Conservation (phyloP, 2,329 filamentous ascomycete genomes). For the Fusarium armeniacum region DNA sequence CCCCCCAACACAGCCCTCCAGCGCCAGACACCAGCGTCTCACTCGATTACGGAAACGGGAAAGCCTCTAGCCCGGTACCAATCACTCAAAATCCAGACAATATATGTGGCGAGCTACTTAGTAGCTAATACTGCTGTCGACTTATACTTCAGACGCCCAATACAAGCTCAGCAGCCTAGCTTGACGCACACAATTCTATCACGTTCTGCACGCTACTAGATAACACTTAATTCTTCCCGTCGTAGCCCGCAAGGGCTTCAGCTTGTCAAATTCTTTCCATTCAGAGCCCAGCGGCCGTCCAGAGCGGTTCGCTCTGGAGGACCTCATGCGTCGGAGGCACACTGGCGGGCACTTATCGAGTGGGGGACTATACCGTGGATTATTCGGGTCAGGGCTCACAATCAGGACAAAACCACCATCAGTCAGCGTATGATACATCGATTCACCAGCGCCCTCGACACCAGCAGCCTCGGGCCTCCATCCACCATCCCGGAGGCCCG, state of each 20-base stretch:
- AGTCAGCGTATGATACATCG: slow-evolving; percentile 72
- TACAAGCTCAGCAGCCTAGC: slow-evolving; percentile 41
- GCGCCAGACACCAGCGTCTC: slow-evolving; percentile 44
- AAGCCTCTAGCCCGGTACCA: slow-evolving; percentile 47
- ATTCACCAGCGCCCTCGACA: slow-evolving; percentile 55
- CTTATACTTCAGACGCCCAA: slow-evolving; percentile 47
- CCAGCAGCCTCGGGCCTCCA: slow-evolving; percentile 61
- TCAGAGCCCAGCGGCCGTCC: slow-evolving; percentile 76
- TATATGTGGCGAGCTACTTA: slow-evolving; percentile 48
- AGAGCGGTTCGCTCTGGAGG: slow-evolving; percentile 83
- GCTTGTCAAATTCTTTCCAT: slow-evolving; percentile 70
- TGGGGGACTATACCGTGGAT: slow-evolving; percentile 80
- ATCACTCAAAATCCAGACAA: slow-evolving; percentile 43
- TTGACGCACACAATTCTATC: slow-evolving; percentile 48
- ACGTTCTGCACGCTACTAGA: slow-evolving; percentile 46
- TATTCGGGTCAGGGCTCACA: slow-evolving; percentile 78
- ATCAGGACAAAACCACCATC: slow-evolving; percentile 73
- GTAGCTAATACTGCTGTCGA: slow-evolving; percentile 47
- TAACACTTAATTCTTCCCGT: slow-evolving; percentile 50
- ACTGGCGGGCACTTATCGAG: slow-evolving; percentile 81
- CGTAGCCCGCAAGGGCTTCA: slow-evolving; percentile 68
- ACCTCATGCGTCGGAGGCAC: slow-evolving; percentile 79
- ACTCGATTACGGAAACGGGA: slow-evolving; percentile 50
- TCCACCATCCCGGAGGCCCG: slow-evolving; percentile 61
- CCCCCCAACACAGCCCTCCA: slow-evolving; percentile 46